phyloP scores from a whole-genome alignment of 2,329 filamentous ascomycete species.

The Cryphonectria radicalis region DNA sequence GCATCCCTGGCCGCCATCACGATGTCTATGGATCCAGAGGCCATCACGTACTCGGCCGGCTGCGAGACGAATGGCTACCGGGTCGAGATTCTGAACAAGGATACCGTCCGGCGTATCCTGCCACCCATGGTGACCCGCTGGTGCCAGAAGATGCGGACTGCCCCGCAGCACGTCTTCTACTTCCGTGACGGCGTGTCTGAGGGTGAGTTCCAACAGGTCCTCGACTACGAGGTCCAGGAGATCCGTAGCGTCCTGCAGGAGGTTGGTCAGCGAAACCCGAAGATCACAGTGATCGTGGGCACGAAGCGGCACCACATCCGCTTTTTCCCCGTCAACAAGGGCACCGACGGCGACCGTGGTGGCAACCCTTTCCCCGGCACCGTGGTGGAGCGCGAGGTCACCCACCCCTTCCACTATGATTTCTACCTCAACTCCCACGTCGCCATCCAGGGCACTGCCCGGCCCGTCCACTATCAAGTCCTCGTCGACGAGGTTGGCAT shows the following conservation, averaged over 20 bases:
- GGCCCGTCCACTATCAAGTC: conserved; percentile 91
- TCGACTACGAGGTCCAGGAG: conserved; percentile 75
- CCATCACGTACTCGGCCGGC: conserved; percentile 76
- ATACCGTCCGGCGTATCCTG: conserved; percentile 71
- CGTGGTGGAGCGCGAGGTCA: conserved; percentile 86
- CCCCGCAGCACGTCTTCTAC: conserved; percentile 80
- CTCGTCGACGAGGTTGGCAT: conserved; percentile 79
- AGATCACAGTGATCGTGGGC: conserved; percentile 84
- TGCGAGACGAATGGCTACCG: conserved; percentile 84
- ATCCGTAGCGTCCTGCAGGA: conserved; percentile 65
- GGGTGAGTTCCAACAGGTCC: conserved; percentile 79
- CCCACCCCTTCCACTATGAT: conserved; percentile 87
- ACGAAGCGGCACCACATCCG: conserved; percentile 95
- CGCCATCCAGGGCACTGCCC: conserved; percentile 91
- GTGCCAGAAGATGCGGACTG: conserved; percentile 58
- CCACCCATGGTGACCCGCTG: conserved; percentile 67
- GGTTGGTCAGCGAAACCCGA: conserved; percentile 48
- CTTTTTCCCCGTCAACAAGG: conserved; percentile 71
- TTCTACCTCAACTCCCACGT: conserved; percentile 69
- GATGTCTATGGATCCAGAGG: conserved; percentile 73
- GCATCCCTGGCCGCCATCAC: conserved; percentile 87
- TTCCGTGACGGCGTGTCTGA: conserved; percentile 92
- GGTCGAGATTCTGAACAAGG: conserved; percentile 74
- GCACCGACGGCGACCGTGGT: conserved; percentile 68
- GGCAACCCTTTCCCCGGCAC: conserved; percentile 85